phyloP scores from a whole-genome alignment of 2,329 filamentous ascomycete species.

The Didymella pinodella region DNA sequence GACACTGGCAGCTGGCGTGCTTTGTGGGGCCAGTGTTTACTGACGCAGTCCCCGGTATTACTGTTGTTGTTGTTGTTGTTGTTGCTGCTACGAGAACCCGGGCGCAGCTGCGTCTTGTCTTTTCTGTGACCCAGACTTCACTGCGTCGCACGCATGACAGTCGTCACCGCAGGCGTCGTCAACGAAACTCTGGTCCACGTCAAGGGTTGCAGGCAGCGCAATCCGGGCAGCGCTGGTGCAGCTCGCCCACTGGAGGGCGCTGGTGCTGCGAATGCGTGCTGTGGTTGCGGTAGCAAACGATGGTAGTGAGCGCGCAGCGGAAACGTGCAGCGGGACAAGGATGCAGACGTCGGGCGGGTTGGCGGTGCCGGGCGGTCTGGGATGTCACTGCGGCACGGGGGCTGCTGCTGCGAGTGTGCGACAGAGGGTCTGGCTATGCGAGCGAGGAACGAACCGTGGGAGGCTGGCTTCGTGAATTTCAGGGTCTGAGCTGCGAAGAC shows the following conservation, averaged over 20 bases:
- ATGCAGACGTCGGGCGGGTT: not conserved
- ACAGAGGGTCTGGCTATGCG: not conserved
- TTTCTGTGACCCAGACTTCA: conserved; percentile 11
- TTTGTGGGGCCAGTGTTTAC: not conserved
- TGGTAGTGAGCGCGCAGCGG: conserved; percentile 7
- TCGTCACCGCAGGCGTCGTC: conserved; percentile 12
- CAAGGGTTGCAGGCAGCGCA: not conserved
- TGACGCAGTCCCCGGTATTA: not conserved
- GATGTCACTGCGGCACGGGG: not conserved
- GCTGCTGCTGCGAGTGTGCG: not conserved
- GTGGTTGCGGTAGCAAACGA: conserved; percentile 16
- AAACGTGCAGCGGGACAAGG: conserved; percentile 9
- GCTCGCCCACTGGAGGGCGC: conserved; percentile 4
- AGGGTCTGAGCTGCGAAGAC: conserved; percentile 14
- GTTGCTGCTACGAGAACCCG: not conserved
- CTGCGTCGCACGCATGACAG: conserved; percentile 18
- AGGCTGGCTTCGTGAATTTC: not conserved
- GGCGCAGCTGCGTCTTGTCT: conserved; percentile 10
- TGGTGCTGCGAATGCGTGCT: conserved; percentile 7
- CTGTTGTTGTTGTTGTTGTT: not conserved
- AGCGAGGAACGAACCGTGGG: not conserved
- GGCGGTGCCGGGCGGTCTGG: not conserved
- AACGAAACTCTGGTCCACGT: not conserved
- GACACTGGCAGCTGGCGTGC: conserved; percentile 1
- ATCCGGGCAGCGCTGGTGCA: conserved; percentile 5